These are phyloP conservation scores for Aspergillus baeticus DNA, from an alignment of 495 filamentous ascomycete genomes.

Conservation along the genomic window DNA sequence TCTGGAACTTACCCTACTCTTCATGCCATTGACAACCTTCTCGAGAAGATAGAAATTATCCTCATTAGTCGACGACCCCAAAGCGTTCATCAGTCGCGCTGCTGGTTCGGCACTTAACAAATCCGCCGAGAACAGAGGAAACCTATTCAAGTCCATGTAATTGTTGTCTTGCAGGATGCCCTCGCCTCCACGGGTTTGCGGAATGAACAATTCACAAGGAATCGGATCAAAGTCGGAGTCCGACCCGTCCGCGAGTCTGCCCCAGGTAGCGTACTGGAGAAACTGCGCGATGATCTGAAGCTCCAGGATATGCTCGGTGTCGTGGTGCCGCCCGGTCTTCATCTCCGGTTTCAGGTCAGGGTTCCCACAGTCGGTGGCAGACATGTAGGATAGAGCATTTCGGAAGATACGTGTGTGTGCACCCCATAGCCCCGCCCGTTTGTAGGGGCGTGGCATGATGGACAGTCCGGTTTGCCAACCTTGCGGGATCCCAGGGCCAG, in stretches of 20 bases:
- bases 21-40: not conserved
- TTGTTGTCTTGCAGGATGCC: not conserved
- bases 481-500: no score
- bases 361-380: not conserved
- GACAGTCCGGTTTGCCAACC: no score
- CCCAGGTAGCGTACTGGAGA: not conserved
- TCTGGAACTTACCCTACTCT: not conserved
- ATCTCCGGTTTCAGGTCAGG: not conserved
- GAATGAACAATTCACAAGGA: not conserved
- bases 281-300: not conserved
- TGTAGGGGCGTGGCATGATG: no score
- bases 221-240: not conserved
- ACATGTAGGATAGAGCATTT: not conserved
- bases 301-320: conserved; percentile 2
- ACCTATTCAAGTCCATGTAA: not conserved
- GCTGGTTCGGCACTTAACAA: not conserved
- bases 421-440: no score
- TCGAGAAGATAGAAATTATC: not conserved
- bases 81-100: not conserved
- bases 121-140: not conserved
- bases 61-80: not conserved
- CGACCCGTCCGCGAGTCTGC: not conserved
- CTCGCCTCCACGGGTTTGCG: not conserved
- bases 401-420: not conserved
- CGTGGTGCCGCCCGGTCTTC: not conserved